Percentiles rank a stretch among this genome's conserved stretches.
These are phyloP conservation scores for Prototheca wickerhamii DNA, from an alignment of 163 green algal species.

Conservation along the genomic window DNA sequence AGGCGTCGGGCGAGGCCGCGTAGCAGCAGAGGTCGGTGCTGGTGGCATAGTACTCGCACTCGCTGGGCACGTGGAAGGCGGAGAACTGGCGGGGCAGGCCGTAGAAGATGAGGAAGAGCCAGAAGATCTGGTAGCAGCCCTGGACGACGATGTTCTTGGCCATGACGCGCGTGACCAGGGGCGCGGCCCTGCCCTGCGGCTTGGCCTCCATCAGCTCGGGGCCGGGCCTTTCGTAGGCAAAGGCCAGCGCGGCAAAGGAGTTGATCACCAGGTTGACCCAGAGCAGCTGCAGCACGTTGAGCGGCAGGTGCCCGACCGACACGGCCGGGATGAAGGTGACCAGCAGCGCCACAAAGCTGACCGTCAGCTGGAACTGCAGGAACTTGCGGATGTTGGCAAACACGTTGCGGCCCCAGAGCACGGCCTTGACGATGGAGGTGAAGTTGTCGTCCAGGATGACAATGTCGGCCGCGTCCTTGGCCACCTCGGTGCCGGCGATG, in stretches of 20 bases:
- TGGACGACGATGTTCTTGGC: conserved; percentile 88
- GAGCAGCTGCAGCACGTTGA: conserved; percentile 94
- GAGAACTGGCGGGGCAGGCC: conserved; percentile 37
- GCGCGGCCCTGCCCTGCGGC: conserved; percentile 74
- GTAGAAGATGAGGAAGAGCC: conserved; percentile 84
- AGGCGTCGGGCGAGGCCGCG: not conserved
- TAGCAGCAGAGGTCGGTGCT: conserved; percentile 16
- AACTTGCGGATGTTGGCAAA: conserved; percentile 98
- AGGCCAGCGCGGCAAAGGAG: conserved; percentile 76
- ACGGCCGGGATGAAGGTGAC: conserved; percentile 86
- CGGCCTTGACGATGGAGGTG: conserved; percentile 83
- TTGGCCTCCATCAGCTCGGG: conserved; percentile 69
- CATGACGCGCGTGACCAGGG: conserved; percentile 86
- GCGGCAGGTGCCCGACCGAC: conserved; percentile 65
- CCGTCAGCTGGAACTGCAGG: conserved; percentile 88
- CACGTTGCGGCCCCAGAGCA: conserved; percentile 92
- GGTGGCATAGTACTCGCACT: conserved; percentile 14
- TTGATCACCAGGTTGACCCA: conserved; percentile 99
- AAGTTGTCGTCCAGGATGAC: conserved; percentile 99
- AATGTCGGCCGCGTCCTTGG: conserved; percentile 95
- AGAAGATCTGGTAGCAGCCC: conserved; percentile 68
- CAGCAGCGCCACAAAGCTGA: conserved; percentile 93
- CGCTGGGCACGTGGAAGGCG: conserved; percentile 24
- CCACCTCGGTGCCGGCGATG: conserved; percentile 88
- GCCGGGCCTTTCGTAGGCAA: conserved; percentile 89